Conservation (phyloP, 116 monocot species). For the Thalassia testudinum region DNA sequence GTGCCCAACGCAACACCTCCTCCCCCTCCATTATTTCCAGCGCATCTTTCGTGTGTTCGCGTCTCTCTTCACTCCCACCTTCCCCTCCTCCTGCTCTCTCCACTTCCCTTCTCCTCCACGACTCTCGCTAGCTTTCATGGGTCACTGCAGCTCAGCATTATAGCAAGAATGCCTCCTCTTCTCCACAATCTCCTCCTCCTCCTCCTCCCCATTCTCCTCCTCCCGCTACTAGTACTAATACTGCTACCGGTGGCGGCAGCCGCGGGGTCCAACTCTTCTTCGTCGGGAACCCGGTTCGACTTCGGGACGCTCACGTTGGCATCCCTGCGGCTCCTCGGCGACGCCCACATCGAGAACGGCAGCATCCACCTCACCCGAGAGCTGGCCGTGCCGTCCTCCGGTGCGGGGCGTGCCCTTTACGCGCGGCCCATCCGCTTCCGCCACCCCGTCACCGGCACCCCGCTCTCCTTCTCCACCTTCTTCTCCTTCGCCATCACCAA, state of each 20-base stretch:
- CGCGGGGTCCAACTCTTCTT: neutral
- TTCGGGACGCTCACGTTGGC: constrained; percentile 41
- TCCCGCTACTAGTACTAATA: neutral
- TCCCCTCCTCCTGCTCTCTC: no score
- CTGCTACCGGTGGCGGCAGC: neutral
- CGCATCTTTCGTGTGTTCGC: no score
- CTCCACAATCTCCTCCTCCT: no score
- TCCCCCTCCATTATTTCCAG: no score
- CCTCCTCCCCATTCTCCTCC: neutral
- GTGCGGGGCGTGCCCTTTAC: constrained; percentile 72
- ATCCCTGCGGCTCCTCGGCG: constrained; percentile 71
- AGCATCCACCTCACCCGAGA: constrained; percentile 77
- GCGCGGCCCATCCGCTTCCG: constrained; percentile 47
- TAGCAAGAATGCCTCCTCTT: no score
- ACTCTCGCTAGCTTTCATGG: no score
- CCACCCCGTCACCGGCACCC: constrained; percentile 22
- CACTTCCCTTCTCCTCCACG: no score
- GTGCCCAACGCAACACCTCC: no score
- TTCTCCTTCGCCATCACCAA: constrained; percentile 73
- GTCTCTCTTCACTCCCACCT: no score
- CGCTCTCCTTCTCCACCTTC: constrained; percentile 77
- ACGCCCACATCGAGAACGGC: constrained; percentile 80
- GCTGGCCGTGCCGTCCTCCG: constrained; percentile 76
- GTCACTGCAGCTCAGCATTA: no score
- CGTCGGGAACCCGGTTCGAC: constrained; percentile 35